These are phyloP conservation scores for Polytrichum formosum DNA, from an alignment of 225 moss, liverwort and hornwort species.

Conservation along the genomic window DNA sequence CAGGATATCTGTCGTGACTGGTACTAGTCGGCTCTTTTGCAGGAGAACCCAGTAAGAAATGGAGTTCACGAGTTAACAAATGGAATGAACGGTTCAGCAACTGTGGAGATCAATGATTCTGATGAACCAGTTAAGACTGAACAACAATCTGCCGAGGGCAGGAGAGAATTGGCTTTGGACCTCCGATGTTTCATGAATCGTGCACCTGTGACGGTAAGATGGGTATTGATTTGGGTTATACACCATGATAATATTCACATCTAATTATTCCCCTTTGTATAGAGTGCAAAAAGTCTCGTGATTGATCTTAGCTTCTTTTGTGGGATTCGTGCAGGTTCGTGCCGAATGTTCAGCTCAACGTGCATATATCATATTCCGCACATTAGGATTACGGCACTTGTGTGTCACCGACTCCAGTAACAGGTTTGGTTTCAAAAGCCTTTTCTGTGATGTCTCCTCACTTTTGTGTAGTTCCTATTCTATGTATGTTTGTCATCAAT, in stretches of 20 bases:
- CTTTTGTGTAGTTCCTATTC: no score
- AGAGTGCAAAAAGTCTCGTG: no score
- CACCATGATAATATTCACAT: not conserved
- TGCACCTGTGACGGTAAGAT: conserved; percentile 72
- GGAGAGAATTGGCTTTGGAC: conserved; percentile 54
- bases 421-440: conserved; percentile 29
- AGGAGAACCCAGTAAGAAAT: conserved; percentile 36
- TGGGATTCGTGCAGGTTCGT: conserved; percentile 54
- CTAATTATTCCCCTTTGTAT: no score
- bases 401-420: conserved; percentile 75
- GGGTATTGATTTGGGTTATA: not conserved
- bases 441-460: no score
- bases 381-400: conserved; percentile 74
- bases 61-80: conserved; percentile 28
- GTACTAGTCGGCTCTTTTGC: conserved; percentile 8
- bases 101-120: conserved; percentile 28
- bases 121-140: conserved; percentile 14
- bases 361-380: conserved; percentile 75
- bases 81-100: conserved; percentile 15
- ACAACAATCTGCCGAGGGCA: conserved; percentile 15
- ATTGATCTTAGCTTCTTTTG: no score
- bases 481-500: no score
- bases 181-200: conserved; percentile 83
- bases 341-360: conserved; percentile 80
- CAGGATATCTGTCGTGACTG: no score